Base-by-base conservation (phyloP, 1,139 yeast species). In the Yamadazyma diddensiae region DNA sequence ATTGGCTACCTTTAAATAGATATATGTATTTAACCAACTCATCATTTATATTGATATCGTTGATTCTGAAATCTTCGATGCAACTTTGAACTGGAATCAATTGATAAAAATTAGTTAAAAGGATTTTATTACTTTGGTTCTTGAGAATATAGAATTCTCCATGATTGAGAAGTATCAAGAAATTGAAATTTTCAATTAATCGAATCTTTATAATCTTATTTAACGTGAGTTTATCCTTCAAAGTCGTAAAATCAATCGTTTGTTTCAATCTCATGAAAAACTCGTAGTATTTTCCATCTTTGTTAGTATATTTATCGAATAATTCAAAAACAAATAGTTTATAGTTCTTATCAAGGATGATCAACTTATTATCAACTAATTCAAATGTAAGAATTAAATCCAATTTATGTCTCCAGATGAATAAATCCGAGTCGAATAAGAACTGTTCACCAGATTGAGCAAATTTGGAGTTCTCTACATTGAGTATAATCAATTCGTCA, bases 371-470 rank as follows among this genome's bases (percentile, higher is more conserved):
- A 6, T 30, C 36, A n/a, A 35, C 31, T 2, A 55, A 37, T 14
- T 59, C 61, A 31, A 55, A 45, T 15, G 46, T 45, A 15, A 62
- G 31, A 22, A 66, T 53, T 12, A 39, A 28, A 52, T 55, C 26
- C 37, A 69, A 60, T 37, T 59, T 57, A 35, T 65, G 62, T 33
- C 66, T 58, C 73, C 73, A 68, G 7, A 65, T 45, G 18, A 68
- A 55, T 29, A 55, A 39, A 39, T 69, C 74, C 33, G 65, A 62
- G 34, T 63, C 70, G 36, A 69, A 65, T 14, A 49, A 48, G 30
- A 56, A 55, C 16, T 46, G 56, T 5, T 54, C 57, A 3, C 66
- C 66, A 6, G 71, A 67, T 30, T 43, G 46, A 3, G 70, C 73
- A 45, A 46, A 60, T 34, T 55, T 62, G 2, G 72, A 55, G 15